Conservation (phyloP, 2,329 filamentous ascomycete species). For the Hysterium pulicare region DNA sequence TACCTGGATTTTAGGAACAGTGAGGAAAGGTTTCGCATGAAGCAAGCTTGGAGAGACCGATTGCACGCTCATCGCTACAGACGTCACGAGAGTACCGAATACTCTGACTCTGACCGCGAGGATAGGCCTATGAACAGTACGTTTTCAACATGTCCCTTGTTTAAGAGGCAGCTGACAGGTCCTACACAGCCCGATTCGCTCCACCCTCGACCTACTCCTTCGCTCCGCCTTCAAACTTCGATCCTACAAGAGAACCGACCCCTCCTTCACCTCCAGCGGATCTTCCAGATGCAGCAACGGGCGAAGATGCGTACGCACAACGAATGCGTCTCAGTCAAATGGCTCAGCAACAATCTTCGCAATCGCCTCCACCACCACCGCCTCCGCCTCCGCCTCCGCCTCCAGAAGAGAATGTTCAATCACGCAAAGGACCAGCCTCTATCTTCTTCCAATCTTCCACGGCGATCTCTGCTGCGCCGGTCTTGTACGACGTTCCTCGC, state of each 20-base stretch:
- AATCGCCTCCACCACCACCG: constrained; percentile 27
- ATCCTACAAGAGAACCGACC: constrained; percentile 18
- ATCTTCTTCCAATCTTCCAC: constrained; percentile 33
- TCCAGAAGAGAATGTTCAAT: constrained; percentile 6
- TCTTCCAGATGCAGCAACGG: constrained; percentile 54
- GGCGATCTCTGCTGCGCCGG: constrained; percentile 73
- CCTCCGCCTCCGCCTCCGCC: constrained; percentile 11
- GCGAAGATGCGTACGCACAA: constrained; percentile 67
- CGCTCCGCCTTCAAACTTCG: constrained; percentile 45
- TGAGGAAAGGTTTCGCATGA: constrained; percentile 76
- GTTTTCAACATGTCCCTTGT: constrained; percentile 9
- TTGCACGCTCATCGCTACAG: constrained; percentile 67
- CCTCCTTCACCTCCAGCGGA: constrained; percentile 10
- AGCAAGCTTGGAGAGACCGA: constrained; percentile 79
- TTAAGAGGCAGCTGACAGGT: constrained; percentile 8
- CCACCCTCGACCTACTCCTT: constrained; percentile 48
- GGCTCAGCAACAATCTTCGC: constrained; percentile 30
- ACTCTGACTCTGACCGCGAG: constrained; percentile 47
- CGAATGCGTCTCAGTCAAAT: constrained; percentile 55
- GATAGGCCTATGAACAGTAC: constrained; percentile 19
- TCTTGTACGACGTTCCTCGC: constrained; percentile 64
- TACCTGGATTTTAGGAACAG: constrained; percentile 81
- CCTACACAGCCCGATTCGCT: constrained; percentile 45
- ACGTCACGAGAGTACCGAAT: constrained; percentile 3
- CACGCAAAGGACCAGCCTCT: constrained; percentile 7